Conservation (phyloP, 768 basidiomycete species). For the Russula brevipes region DNA sequence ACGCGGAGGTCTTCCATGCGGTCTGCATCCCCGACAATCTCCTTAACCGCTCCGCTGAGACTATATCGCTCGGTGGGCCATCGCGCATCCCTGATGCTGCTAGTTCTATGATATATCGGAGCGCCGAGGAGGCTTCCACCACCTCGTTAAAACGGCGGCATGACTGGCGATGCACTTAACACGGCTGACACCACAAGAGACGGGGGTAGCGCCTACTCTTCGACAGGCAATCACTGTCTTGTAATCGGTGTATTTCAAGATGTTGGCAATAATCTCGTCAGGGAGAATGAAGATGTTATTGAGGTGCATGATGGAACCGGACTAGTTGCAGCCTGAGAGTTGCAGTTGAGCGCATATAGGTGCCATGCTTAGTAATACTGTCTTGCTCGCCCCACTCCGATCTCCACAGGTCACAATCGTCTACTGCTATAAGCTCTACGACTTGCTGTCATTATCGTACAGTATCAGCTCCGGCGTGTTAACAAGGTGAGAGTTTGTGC, state of each 20-base stretch:
- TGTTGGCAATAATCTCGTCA: conserved; percentile 1
- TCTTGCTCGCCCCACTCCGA: too few relatives aligned
- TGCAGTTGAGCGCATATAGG: too few relatives aligned
- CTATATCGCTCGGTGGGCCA: neutral
- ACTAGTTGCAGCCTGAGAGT: too few relatives aligned
- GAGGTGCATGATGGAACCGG: too few relatives aligned
- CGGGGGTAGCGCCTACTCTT: neutral
- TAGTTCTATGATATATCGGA: conserved; percentile 5
- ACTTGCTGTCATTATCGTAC: too few relatives aligned
- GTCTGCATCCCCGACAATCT: neutral
- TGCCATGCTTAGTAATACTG: too few relatives aligned
- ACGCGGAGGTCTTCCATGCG: conserved; percentile 1
- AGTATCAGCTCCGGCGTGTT: too few relatives aligned
- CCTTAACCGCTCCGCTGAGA: neutral
- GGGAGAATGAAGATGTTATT: neutral
- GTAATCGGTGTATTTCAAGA: conserved; percentile 3
- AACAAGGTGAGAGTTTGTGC: too few relatives aligned
- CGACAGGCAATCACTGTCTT: conserved; percentile 9
- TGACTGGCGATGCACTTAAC: neutral
- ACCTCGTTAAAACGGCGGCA: conserved; percentile 6
- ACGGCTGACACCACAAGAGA: neutral
- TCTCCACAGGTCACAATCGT: too few relatives aligned
- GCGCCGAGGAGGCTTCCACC: neutral
- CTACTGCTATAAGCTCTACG: too few relatives aligned
- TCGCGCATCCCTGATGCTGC: conserved; percentile 5